phyloP scores from a whole-genome alignment of 768 basidiomycete species.

The Lentinus brumalis region DNA sequence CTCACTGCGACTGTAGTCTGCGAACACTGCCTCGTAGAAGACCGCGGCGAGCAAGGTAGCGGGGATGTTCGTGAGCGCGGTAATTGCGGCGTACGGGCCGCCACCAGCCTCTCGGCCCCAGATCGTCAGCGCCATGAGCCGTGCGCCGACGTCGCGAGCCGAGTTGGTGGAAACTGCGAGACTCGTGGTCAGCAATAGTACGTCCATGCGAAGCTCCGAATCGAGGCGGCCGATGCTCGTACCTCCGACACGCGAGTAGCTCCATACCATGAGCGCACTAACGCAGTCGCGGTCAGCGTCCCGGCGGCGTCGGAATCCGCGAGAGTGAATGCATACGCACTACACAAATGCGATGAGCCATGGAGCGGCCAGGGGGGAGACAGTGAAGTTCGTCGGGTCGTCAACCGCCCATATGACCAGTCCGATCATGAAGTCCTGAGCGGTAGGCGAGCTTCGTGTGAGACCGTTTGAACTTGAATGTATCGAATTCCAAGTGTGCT shows the following conservation, averaged over 20 bases:
- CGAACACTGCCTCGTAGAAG: conserved; percentile 57
- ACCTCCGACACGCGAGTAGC: conserved; percentile 53
- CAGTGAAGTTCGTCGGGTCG: conserved; percentile 62
- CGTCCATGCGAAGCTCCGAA: not conserved
- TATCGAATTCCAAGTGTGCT: conserved; percentile 17
- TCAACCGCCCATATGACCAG: conserved; percentile 53
- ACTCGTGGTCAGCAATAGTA: not conserved
- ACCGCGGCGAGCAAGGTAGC: conserved; percentile 55
- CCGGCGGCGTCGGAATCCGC: not conserved
- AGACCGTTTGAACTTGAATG: not conserved
- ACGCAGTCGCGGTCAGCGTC: not conserved
- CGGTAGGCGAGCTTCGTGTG: not conserved
- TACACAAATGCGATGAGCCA: conserved; percentile 58
- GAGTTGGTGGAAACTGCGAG: conserved; percentile 55
- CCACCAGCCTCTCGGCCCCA: conserved; percentile 59
- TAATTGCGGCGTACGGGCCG: conserved; percentile 60
- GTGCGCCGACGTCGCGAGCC: conserved; percentile 68
- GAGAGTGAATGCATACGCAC: conserved; percentile 37
- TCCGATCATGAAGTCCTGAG: conserved; percentile 44
- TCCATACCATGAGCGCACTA: conserved; percentile 63
- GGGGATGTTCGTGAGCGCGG: conserved; percentile 67
- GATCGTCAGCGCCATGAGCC: conserved; percentile 59
- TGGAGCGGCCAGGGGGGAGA: conserved; percentile 53
- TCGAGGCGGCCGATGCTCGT: not conserved
- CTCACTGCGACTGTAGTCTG: conserved; percentile 62